Base-by-base conservation (phyloP, 2,329 filamentous ascomycete species). In the Leptoxyphium fumago region DNA sequence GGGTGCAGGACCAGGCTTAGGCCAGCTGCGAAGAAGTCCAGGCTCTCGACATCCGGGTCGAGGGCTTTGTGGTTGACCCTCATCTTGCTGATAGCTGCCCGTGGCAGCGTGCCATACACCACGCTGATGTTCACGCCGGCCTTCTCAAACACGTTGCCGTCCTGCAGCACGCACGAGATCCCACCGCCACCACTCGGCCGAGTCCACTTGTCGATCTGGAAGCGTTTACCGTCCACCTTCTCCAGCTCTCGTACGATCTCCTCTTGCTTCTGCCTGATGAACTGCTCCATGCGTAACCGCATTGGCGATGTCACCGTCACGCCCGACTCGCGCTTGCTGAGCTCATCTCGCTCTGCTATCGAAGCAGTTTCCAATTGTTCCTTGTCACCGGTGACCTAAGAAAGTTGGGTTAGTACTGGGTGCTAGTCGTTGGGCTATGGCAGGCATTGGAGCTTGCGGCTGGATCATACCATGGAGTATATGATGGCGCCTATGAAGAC, bases 101-200 rank as follows among this genome's bases (percentile, higher is more conserved):
- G 82, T 29, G 88, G 88, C 2, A 98, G 74, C 40, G 80, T 83
- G 48, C 91, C 91, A 61, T 98, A 96, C 41, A 98, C 91, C 48
- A 96, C 79, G 45, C 84, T 93, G 58, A 89, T 88, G 59, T 94
- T 94, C 47, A 96, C 87, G 28, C 91, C 91, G 39, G 84, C 91
- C 68, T 98, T 98, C 64, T 98, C 91, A 58, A 98, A 98, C 42
- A 95, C 86, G 49, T 93, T 89, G 53, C 91, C 88, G 52, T 95
- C 87, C 64, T 98, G 91, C 14, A 98, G 71, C 34, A 98, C 88
- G 64, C 88, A 94, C 13, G 86, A 93, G 55, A 89, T 88, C 51
- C 91, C 91, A 45, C 91, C 91, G 38, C 91, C 91, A 43, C 91
- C 91, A 59, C 87, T 80, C 46, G 84, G 80, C 42, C 91, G 79